These are phyloP conservation scores for Corymbia citriodora DNA, from an alignment of 441 rosid genomes.

Conservation along the genomic window DNA sequence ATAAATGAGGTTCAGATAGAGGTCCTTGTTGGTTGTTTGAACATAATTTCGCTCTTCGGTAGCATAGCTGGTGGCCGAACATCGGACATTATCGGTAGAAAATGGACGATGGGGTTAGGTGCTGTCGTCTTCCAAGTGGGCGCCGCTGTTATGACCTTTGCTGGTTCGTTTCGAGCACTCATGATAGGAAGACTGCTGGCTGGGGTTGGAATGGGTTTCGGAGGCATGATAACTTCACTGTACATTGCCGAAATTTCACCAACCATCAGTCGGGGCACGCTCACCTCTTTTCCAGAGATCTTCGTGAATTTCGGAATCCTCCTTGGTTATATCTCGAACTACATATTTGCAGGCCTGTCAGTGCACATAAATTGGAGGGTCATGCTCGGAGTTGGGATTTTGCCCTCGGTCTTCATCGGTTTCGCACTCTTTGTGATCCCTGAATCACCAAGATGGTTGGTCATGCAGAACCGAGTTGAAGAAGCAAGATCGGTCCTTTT, in stretches of 20 bases:
- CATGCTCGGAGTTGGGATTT: conserved; percentile 84
- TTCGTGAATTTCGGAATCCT: conserved; percentile 75
- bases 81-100: conserved; percentile 73
- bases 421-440: conserved; percentile 75
- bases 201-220: conserved; percentile 78
- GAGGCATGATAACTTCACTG: conserved; percentile 77
- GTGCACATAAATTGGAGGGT: conserved; percentile 74
- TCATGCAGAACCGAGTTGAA: conserved; percentile 63
- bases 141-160: conserved; percentile 77
- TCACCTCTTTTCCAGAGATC: conserved; percentile 85
- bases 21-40: conserved; percentile 71
- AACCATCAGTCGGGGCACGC: conserved; percentile 50
- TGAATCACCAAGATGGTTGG: conserved; percentile 91
- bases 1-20: conserved; percentile 76
- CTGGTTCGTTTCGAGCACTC: conserved; percentile 56
- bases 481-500: conserved; percentile 66
- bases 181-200: conserved; percentile 76
- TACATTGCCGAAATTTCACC: conserved; percentile 89
- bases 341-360: conserved; percentile 64
- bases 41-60: conserved; percentile 71
- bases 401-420: conserved; percentile 73
- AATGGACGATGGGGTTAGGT: conserved; percentile 89
- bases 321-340: conserved; percentile 89
- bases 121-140: conserved; percentile 71
- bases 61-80: conserved; percentile 84